Base-by-base conservation (phyloP, 768 basidiomycete species). In the Auricularia sp. region DNA sequence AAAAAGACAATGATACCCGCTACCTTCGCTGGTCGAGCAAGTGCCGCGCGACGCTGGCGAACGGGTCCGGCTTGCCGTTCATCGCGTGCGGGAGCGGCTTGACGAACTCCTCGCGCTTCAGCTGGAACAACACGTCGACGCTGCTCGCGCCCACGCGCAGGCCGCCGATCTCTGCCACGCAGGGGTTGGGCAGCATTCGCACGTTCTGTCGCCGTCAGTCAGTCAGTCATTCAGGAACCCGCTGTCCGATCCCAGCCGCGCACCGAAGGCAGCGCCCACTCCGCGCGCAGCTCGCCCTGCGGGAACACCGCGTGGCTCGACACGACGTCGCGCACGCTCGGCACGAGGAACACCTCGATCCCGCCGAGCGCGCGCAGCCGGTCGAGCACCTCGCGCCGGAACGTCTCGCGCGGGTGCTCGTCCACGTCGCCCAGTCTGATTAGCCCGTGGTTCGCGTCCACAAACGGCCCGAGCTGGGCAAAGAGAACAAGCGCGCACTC, bases 11-110 rank as follows among this genome's bases (percentile, higher is more conserved):
- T 47, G 21, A 14, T 23, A 39, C 0, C 36, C 47, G 18, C 47
- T 65, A 93, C 94, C 87, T 93, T 73, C 92, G 81, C 69, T 99
- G 97, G 63, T 92, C 84, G 39, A 98, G 76, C 10, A 99, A 69
- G 71, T 93, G 88, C 23, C 93, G 80, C 67, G 88, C 88, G 7
- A 89, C 74, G 69, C 85, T 86, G 3, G 86, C 82, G 88, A 98
- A 93, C 0, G 82, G 72, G 70, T 98, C 95, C n/a, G 74, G 76
- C 29, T 18, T 42, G 39, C 8, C 39, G 14, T 78, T 76, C 6
- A 77, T 70, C 35, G 84, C 64, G 3, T 75, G 70, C 34, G 74
- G 70, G 5, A 75, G 67, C 3, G 72, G 66, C 72, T 84, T 87
- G 67, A 87, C 77, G 65, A 85, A 84, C 72, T 96, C 91, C 68